phyloP scores from a whole-genome alignment of 495 filamentous ascomycete genomes.

The Lasiosphaeris hirsuta region DNA sequence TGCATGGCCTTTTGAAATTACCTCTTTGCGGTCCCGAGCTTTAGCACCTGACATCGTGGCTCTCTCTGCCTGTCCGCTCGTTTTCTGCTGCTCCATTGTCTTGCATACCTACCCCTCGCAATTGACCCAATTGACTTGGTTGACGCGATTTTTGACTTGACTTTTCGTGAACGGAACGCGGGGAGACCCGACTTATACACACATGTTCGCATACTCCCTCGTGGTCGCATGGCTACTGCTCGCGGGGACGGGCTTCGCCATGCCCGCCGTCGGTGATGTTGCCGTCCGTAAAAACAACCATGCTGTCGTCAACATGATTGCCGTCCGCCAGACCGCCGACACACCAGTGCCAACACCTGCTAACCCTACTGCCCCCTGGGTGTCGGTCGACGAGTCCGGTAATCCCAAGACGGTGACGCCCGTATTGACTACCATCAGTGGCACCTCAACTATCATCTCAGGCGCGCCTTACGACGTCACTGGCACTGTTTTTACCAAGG shows the following conservation, averaged over 20 bases:
- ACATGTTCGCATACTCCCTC: constrained; percentile 10
- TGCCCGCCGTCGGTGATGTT: constrained; percentile 5
- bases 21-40: not conserved
- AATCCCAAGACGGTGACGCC: constrained; percentile 37
- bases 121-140: constrained; percentile 8
- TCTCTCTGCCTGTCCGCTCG: not conserved
- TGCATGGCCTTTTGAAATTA: not conserved
- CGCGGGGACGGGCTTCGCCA: constrained; percentile 4
- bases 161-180: no score
- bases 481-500: constrained; percentile 38
- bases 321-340: not conserved
- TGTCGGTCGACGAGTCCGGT: constrained; percentile 39
- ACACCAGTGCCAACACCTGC: constrained; percentile 2
- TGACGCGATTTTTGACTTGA: not conserved
- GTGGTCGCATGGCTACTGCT: constrained; percentile 21
- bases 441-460: constrained; percentile 36
- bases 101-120: not conserved
- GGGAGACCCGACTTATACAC: not conserved
- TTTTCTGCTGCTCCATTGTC: not conserved
- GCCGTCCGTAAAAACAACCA: constrained; percentile 1
- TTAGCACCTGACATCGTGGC: constrained; percentile 1
- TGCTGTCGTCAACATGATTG: not conserved
- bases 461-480: constrained; percentile 40
- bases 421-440: constrained; percentile 35
- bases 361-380: constrained; percentile 32